Base-by-base conservation (phyloP, 23 red algal genomes). In the Gracilariopsis chorda region DNA sequence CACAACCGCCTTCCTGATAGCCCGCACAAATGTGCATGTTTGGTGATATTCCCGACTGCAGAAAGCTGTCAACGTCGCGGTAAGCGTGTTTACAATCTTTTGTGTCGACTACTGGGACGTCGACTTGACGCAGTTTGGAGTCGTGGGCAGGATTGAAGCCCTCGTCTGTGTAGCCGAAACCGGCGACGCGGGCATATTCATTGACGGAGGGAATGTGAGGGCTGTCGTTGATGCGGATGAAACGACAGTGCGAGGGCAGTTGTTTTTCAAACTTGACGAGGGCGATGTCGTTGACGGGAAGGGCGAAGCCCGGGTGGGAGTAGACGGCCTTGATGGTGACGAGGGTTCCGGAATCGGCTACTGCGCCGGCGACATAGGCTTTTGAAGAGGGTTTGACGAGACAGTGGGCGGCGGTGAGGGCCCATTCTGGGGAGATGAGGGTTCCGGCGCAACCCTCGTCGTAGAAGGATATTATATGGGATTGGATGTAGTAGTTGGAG, bases 351-450 rank as follows among this genome's bases (percentile, higher is more conserved):
- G 34, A 28, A n/a, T 40, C 41, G 23, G 53, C 43, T 7, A 8
- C 11, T 9, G 7, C 19, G 13, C 57, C 44, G 69, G 29, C 41
- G 28, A 88, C 44, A 21, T 12, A 56, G 60, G 53, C 83, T 16
- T 28, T 39, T 7, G 44, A 76, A 35, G 67, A 73, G 2, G 75
- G 67, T 14, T 20, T 24, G 51, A 93, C 55, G 34, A 51, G 45
- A 48, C 90, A 93, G 80, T 93, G 90, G 24, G 90, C 90, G 43
- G 90, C 90, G 67, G 90, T 85, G 69, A 93, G 30, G 17, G 68
- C 77, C 78, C 80, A 85, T 12, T 37, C 44, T 7, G 80, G 8
- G 4, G 90, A 93, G 17, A 93, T 25, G 23, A 93, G 40, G 19
- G 90, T 37, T 17, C 78, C 90, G 65, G 78, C 55, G 88, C 88